Evolutionary conservation across 305 asterid genomes (phyloP).

Genomic region (Galium porrigens): DNA sequence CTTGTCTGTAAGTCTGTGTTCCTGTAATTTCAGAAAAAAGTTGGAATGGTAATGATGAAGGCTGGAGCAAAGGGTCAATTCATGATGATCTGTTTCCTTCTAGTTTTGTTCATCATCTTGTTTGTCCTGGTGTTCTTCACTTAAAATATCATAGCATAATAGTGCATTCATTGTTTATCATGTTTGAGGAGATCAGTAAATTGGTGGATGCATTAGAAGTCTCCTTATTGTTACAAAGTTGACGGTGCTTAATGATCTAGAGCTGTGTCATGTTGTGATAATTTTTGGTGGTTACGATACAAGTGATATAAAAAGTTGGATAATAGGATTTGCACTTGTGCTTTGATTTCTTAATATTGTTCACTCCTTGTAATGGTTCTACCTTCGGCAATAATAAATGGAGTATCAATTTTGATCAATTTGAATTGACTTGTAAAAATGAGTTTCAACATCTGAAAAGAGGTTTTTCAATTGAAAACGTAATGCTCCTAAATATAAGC

Average conservation of each 20-base stretch:
- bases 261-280: not conserved
- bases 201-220: not conserved
- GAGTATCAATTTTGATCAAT: no score
- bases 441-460: no score
- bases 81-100: slow-evolving; percentile 42
- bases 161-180: not conserved
- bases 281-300: not conserved
- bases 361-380: no score
- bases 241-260: not conserved
- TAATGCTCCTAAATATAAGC: no score
- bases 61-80: slow-evolving; percentile 72
- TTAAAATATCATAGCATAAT: slow-evolving; percentile 13
- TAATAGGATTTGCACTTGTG: not conserved
- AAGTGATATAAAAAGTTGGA: not conserved
- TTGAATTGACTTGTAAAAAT: no score
- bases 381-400: no score
- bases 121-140: slow-evolving; percentile 44
- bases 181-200: not conserved
- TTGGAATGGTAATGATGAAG: slow-evolving; percentile 81
- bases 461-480: no score
- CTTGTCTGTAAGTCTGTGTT: not conserved
- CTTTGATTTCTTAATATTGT: no score
- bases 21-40: slow-evolving; percentile 54
- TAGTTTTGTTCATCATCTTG: slow-evolving; percentile 33
- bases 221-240: not conserved